phyloP scores from a whole-genome alignment of 768 basidiomycete species.

The Amanita thiersii region DNA sequence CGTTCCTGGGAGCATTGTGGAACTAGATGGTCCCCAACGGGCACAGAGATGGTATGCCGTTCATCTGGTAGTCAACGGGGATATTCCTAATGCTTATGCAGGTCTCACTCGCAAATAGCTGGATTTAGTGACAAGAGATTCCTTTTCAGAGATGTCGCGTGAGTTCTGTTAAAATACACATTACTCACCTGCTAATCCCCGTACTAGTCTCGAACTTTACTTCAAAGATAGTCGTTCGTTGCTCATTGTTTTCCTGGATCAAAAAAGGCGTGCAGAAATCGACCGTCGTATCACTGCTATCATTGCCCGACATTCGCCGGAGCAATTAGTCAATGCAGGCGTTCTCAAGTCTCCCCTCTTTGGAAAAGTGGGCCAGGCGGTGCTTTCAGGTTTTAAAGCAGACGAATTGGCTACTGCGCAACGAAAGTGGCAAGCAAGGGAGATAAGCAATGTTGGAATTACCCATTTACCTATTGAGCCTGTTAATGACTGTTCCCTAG shows the following conservation, averaged over 20 bases:
- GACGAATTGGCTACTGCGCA: slow-evolving; percentile 69
- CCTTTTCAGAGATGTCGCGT: slow-evolving; percentile 90
- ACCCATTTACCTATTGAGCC: neutral
- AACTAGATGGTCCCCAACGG: slow-evolving; percentile 69
- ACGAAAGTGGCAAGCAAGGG: slow-evolving; percentile 79
- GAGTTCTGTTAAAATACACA: slow-evolving; percentile 21
- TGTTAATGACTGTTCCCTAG: slow-evolving; percentile 28
- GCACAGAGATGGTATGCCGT: slow-evolving; percentile 70
- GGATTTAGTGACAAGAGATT: slow-evolving; percentile 77
- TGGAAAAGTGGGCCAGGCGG: slow-evolving; percentile 42
- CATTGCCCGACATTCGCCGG: slow-evolving; percentile 31
- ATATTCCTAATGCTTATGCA: slow-evolving; percentile 19
- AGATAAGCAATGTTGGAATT: slow-evolving; percentile 78
- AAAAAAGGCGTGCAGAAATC: slow-evolving; percentile 52
- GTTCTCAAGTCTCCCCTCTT: slow-evolving; percentile 48
- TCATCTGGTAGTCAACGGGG: neutral
- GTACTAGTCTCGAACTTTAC: slow-evolving; percentile 83
- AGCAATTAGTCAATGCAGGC: slow-evolving; percentile 39
- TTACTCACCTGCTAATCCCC: neutral
- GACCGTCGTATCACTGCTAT: slow-evolving; percentile 45
- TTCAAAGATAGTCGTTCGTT: slow-evolving; percentile 89
- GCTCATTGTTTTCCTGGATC: slow-evolving; percentile 72
- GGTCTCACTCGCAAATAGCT: slow-evolving; percentile 74
- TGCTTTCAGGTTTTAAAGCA: slow-evolving; percentile 38
- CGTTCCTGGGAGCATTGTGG: slow-evolving; percentile 78